phyloP scores from a whole-genome alignment of 2,329 filamentous ascomycete genomes.

The Sporothrix dimorphospora region DNA sequence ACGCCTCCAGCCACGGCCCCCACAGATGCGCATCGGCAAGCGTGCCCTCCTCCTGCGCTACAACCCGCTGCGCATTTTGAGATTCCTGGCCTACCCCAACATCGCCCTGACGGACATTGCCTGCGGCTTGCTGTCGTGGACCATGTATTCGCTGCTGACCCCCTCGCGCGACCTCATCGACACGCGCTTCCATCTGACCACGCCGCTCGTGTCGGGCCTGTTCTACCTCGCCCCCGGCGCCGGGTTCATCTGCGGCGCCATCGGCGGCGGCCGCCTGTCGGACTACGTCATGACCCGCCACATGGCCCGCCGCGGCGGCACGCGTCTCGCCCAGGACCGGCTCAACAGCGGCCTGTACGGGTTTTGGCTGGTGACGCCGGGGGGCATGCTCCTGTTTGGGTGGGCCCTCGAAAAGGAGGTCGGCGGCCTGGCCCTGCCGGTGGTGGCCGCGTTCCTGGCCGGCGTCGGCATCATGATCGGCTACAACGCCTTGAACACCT shows the following conservation, averaged over 20 bases:
- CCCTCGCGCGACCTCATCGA: slow-evolving; percentile 75
- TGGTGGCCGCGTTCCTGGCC: slow-evolving; percentile 74
- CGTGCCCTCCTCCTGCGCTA: slow-evolving; percentile 14
- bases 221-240: slow-evolving; percentile 75
- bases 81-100: slow-evolving; percentile 23
- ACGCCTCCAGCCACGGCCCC: slow-evolving; percentile 23
- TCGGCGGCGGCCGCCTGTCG: slow-evolving; percentile 72
- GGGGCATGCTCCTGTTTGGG: slow-evolving; percentile 66
- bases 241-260: slow-evolving; percentile 70
- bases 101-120: slow-evolving; percentile 33
- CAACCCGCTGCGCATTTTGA: slow-evolving; percentile 25
- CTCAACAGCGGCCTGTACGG: slow-evolving; percentile 62
- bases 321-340: slow-evolving; percentile 69
- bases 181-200: slow-evolving; percentile 69
- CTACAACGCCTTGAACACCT: slow-evolving; percentile 76
- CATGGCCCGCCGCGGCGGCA: slow-evolving; percentile 60
- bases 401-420: slow-evolving; percentile 55
- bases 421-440: slow-evolving; percentile 62
- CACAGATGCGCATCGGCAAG: slow-evolving; percentile 9
- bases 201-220: slow-evolving; percentile 68
- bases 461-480: slow-evolving; percentile 75
- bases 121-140: slow-evolving; percentile 68
- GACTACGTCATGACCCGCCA: slow-evolving; percentile 68
- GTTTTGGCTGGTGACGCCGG: slow-evolving; percentile 60
- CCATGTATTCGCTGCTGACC: slow-evolving; percentile 63